phyloP scores from a whole-genome alignment of 2,329 filamentous ascomycete species.

The Fusarium mangiferae region DNA sequence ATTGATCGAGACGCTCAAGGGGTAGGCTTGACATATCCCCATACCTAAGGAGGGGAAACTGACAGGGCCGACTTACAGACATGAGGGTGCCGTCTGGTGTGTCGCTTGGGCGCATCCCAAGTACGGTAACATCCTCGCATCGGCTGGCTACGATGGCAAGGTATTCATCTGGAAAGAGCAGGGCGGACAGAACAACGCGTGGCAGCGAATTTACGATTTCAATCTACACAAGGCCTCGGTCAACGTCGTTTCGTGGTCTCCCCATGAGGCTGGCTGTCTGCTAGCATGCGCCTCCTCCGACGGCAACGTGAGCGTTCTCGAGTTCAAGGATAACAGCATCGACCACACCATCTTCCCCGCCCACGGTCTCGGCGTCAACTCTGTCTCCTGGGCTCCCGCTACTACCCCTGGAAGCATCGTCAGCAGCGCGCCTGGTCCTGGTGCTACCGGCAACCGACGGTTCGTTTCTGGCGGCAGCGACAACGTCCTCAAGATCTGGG shows the following conservation, averaged over 20 bases:
- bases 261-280: constrained; percentile 93
- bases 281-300: constrained; percentile 95
- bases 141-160: constrained; percentile 95
- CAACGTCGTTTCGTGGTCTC: constrained; percentile 97
- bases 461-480: constrained; percentile 97
- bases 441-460: constrained; percentile 73
- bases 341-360: constrained; percentile 89
- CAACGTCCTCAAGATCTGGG: constrained; percentile 94
- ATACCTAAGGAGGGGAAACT: constrained; percentile 4
- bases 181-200: constrained; percentile 64
- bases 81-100: constrained; percentile 98
- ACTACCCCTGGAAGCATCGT: constrained; percentile 86
- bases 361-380: constrained; percentile 94
- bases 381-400: constrained; percentile 93
- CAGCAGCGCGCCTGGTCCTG: constrained; percentile 72
- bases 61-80: constrained; percentile 62
- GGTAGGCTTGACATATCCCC: constrained; percentile 63
- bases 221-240: constrained; percentile 94
- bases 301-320: constrained; percentile 91
- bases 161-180: constrained; percentile 99
- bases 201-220: constrained; percentile 93
- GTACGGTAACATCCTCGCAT: constrained; percentile 97
- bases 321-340: constrained; percentile 97
- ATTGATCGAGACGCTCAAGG: constrained; percentile 91
- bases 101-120: constrained; percentile 98